phyloP scores from a whole-genome alignment of 176 grass and related monocot species.

The Alloteropsis semialata region DNA sequence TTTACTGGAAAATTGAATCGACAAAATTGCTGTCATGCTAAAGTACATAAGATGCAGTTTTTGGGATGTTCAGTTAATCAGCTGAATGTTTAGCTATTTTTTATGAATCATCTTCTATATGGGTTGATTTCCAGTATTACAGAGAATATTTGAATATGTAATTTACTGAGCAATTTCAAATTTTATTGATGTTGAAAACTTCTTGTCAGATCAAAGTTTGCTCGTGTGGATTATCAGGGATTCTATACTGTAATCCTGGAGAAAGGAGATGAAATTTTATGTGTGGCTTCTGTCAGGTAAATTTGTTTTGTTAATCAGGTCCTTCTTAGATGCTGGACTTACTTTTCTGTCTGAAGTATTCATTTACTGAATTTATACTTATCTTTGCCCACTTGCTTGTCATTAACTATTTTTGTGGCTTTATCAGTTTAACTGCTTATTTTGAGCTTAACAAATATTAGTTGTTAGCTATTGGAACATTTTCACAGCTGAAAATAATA shows the following conservation, averaged over 20 bases:
- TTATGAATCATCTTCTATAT: neutral
- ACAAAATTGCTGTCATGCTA: constrained; percentile 3
- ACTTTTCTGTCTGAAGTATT: constrained; percentile 1
- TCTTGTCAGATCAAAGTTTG: constrained; percentile 64
- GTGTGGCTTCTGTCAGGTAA: constrained; percentile 70
- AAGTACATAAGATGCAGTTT: neutral
- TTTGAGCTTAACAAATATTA: constrained; percentile 15
- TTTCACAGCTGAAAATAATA: neutral
- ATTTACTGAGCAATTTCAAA: neutral
- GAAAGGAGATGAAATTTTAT: constrained; percentile 69
- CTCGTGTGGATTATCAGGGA: constrained; percentile 66
- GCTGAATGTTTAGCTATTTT: neutral
- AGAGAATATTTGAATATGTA: neutral
- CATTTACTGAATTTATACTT: neutral
- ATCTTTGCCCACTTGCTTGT: neutral
- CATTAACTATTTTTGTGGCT: neutral
- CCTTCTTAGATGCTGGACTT: neutral
- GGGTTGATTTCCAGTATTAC: neutral
- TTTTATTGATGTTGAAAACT: neutral
- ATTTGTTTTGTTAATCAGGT: neutral
- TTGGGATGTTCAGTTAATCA: constrained; percentile 1
- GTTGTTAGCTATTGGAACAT: neutral
- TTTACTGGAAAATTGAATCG: constrained; percentile 1
- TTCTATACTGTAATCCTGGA: constrained; percentile 77
- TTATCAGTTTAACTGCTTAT: neutral